phyloP scores from a whole-genome alignment of 495 filamentous ascomycete species.

The Penicillium egyptiacum region DNA sequence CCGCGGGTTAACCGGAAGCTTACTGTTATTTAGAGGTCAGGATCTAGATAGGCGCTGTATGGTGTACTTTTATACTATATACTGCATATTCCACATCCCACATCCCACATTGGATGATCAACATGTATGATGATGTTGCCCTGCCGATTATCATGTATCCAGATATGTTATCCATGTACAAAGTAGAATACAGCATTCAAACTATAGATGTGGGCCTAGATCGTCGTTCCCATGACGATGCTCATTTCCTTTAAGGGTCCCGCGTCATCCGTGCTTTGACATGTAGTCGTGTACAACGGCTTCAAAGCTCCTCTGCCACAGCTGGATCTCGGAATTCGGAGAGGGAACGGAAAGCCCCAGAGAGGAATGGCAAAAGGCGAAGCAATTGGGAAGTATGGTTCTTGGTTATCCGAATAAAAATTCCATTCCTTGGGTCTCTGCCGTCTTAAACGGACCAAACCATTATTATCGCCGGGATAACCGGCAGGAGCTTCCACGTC shows the following conservation, averaged over 20 bases:
- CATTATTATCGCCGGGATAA: conserved; percentile 25
- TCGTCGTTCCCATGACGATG: conserved; percentile 34
- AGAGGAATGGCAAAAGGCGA: conserved; percentile 6
- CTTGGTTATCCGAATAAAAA: conserved; percentile 9
- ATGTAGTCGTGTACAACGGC: conserved; percentile 9
- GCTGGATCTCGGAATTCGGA: not conserved
- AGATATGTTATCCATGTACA: too few species aligned
- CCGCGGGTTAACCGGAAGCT: too few species aligned
- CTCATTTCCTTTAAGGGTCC: conserved; percentile 26
- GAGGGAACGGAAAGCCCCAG: not conserved
- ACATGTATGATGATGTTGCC: conserved; percentile 21
- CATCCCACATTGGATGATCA: not conserved
- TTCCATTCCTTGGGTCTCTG: conserved; percentile 11
- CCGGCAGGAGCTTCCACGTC: conserved; percentile 28
- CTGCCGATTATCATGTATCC: not conserved
- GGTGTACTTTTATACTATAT: not conserved
- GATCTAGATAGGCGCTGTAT: not conserved
- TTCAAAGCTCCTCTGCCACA: not conserved
- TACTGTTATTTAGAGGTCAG: not conserved
- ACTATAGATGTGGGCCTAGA: conserved; percentile 26
- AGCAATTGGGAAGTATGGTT: conserved; percentile 10
- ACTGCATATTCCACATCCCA: not conserved
- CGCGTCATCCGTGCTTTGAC: conserved; percentile 28
- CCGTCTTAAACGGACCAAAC: conserved; percentile 17
- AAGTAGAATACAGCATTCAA: conserved; percentile 7